Conservation (phyloP, 352 stramenopile genomes). For the Phytophthora crassamura region DNA sequence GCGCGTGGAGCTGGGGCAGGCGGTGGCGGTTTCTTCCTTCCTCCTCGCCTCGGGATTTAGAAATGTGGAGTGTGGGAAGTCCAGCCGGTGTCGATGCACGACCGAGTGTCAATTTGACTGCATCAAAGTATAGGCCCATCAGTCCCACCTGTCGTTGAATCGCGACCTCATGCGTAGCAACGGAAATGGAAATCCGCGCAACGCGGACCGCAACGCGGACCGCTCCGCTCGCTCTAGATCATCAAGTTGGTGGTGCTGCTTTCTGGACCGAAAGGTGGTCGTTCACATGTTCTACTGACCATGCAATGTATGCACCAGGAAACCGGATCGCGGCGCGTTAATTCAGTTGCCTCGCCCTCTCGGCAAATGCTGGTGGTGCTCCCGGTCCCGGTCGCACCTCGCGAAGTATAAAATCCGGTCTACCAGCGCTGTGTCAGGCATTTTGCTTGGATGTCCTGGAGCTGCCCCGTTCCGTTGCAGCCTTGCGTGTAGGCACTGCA, state of each 20-base stretch:
- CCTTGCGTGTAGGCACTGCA: neutral
- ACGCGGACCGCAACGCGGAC: neutral
- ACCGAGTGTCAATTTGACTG: slow-evolving; percentile 16
- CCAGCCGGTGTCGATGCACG: slow-evolving; percentile 22
- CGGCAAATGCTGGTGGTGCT: too few relatives aligned
- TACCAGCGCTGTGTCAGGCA: too few relatives aligned
- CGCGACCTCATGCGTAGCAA: slow-evolving; percentile 27
- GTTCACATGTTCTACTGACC: too few relatives aligned
- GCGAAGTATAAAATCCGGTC: too few relatives aligned
- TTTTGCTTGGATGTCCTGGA: too few relatives aligned
- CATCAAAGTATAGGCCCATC: slow-evolving; percentile 29
- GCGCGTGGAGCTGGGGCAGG: neutral
- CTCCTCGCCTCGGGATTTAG: slow-evolving; percentile 12
- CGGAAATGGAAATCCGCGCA: neutral
- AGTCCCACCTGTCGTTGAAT: slow-evolving; percentile 42
- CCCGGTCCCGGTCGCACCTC: too few relatives aligned
- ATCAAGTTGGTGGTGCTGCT: slow-evolving; percentile 11
- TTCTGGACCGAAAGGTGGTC: slow-evolving; percentile 14
- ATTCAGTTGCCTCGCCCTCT: too few relatives aligned
- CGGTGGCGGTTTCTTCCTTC: slow-evolving; percentile 29
- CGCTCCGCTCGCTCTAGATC: slow-evolving; percentile 1
- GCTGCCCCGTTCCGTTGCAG: too few relatives aligned
- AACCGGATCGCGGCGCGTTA: too few relatives aligned
- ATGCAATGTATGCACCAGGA: too few relatives aligned
- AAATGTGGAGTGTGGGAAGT: slow-evolving; percentile 17